Evolutionary conservation across 108 stramenopile species (phyloP).

Genomic region (Fistulifera solaris): DNA sequence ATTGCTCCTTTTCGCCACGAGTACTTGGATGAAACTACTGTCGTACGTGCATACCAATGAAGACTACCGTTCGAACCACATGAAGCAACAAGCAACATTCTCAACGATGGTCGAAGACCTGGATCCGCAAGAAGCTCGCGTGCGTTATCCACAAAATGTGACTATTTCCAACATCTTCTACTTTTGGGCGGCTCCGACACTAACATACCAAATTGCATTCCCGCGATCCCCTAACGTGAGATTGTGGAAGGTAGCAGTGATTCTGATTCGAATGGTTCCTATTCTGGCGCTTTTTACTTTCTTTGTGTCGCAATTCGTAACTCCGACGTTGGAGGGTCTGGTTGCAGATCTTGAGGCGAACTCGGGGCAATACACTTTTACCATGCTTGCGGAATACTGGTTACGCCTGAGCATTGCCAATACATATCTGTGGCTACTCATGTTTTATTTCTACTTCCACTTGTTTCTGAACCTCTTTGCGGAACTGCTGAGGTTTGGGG

Average conservation of each 20-base stretch:
- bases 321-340: slow-evolving; percentile 43
- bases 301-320: slow-evolving; percentile 56
- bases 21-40: slow-evolving; percentile 74
- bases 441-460: slow-evolving; percentile 90
- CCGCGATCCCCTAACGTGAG: slow-evolving; percentile 46
- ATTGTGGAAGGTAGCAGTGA: slow-evolving; percentile 31
- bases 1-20: slow-evolving; percentile 47
- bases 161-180: slow-evolving; percentile 67
- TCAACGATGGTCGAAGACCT: slow-evolving; percentile 49
- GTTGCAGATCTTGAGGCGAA: slow-evolving; percentile 51
- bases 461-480: slow-evolving; percentile 83
- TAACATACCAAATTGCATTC: slow-evolving; percentile 82
- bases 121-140: slow-evolving; percentile 29
- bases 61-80: slow-evolving; percentile 44
- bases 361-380: slow-evolving; percentile 28
- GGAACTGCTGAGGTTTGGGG: slow-evolving; percentile 87
- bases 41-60: slow-evolving; percentile 70
- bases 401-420: slow-evolving; percentile 68
- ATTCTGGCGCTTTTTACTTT: slow-evolving; percentile 42
- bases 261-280: slow-evolving; percentile 44
- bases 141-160: slow-evolving; percentile 62
- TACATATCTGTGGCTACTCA: slow-evolving; percentile 87
- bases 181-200: slow-evolving; percentile 82
- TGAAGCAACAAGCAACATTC: slow-evolving; percentile 5
- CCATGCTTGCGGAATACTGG: slow-evolving; percentile 63